phyloP scores from a whole-genome alignment of 306 rosid species.

The apple (Malus domestica) region ASM211411v1 NC_041801.1:5401001-5401500 shows the following conservation, averaged over 20 bases:
- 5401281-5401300: constrained; percentile 72
- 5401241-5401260: constrained; percentile 85
- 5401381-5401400: constrained; percentile 97
- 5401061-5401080: constrained; percentile 91
- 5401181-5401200: constrained; percentile 94
- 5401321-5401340: constrained; percentile 85
- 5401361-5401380: constrained; percentile 99
- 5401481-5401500: background rate
- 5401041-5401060: constrained; percentile 92
- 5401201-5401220: constrained; percentile 85
- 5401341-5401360: constrained; percentile 76
- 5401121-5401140: constrained; percentile 91
- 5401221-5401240: constrained; percentile 96
- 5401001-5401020: constrained; percentile 66
- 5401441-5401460: background rate
- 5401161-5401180: constrained; percentile 96
- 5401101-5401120: constrained; percentile 82
- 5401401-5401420: constrained; percentile 69
- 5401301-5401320: constrained; percentile 77
- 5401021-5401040: constrained; percentile 68
- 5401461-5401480: background rate
- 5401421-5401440: background rate
- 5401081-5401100: constrained; percentile 88
- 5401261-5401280: constrained; percentile 95
- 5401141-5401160: constrained; percentile 89